A percentile compares a stretch with the other conserved stretches of the same genome.
Evolutionary conservation across 2,329 filamentous ascomycete genomes (phyloP).

Genomic region (Neofusicoccum kwambonambiense): DNA sequence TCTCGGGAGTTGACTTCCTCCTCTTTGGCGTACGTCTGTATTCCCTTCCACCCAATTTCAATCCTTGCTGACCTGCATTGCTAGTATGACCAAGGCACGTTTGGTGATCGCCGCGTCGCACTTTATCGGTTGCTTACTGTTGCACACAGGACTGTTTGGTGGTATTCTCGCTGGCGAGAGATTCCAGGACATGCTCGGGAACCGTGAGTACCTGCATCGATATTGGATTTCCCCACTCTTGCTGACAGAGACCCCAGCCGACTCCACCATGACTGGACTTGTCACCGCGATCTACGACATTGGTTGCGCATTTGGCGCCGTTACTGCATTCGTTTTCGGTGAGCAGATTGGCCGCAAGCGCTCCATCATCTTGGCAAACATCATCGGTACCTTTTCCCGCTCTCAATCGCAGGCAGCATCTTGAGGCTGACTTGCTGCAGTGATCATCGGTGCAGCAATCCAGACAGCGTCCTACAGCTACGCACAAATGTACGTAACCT

Average conservation of each 20-base stretch:
- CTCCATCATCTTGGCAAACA: constrained; percentile 48
- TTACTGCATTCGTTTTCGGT: constrained; percentile 49
- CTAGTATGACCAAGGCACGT: constrained; percentile 3
- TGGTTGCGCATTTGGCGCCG: constrained; percentile 60
- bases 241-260: constrained; percentile 27
- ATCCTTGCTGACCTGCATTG: neutral
- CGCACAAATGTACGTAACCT: constrained; percentile 48
- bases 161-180: constrained; percentile 28
- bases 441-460: constrained; percentile 49
- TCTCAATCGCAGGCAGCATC: neutral
- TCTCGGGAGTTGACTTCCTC: neutral
- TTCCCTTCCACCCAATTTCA: too few species aligned
- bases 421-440: constrained; percentile 18
- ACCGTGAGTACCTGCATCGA: constrained; percentile 10
- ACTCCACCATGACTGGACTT: constrained; percentile 42
- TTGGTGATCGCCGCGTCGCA: neutral
- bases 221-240: neutral
- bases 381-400: constrained; percentile 28
- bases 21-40: neutral
- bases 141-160: constrained; percentile 25
- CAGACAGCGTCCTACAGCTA: constrained; percentile 47
- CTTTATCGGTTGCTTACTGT: neutral
- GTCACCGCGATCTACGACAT: constrained; percentile 60
- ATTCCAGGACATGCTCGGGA: constrained; percentile 29
- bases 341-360: constrained; percentile 51